A percentile compares a stretch with the other conserved stretches of the same genome.
Conservation (phyloP, 441 rosid genomes). For the Adansonia rubrostipa region DNA sequence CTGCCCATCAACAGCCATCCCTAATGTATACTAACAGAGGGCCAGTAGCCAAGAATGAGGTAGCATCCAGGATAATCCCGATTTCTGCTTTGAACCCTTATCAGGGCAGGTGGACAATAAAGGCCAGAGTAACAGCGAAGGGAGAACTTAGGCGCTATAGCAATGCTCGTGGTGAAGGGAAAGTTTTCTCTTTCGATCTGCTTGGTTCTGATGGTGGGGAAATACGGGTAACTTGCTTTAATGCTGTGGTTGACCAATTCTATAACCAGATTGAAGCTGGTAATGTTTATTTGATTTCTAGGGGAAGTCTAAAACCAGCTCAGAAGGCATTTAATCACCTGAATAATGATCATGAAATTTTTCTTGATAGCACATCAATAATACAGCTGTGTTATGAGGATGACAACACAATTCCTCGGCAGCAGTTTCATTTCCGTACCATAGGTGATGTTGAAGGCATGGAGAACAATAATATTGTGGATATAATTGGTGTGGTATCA, state of each 20-base stretch:
- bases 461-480: constrained; percentile 60
- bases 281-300: constrained; percentile 56
- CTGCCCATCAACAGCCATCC: constrained; percentile 55
- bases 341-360: constrained; percentile 70
- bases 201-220: constrained; percentile 91
- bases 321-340: constrained; percentile 84
- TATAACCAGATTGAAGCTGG: constrained; percentile 76
- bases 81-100: constrained; percentile 83
- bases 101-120: constrained; percentile 83
- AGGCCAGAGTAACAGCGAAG: constrained; percentile 86
- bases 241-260: constrained; percentile 80
- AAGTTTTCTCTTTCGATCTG: constrained; percentile 85
- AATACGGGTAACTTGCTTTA: constrained; percentile 89
- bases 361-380: constrained; percentile 57
- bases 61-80: constrained; percentile 66
- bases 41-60: constrained; percentile 67
- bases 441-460: constrained; percentile 70
- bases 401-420: constrained; percentile 65
- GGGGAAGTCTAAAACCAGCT: constrained; percentile 69
- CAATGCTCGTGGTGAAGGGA: constrained; percentile 81
- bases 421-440: constrained; percentile 68
- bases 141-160: constrained; percentile 70
- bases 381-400: constrained; percentile 72
- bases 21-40: constrained; percentile 67
- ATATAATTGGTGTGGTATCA: constrained; percentile 72